Conservation (phyloP, 768 basidiomycete genomes). For the Fistulinella prunicolor region DNA sequence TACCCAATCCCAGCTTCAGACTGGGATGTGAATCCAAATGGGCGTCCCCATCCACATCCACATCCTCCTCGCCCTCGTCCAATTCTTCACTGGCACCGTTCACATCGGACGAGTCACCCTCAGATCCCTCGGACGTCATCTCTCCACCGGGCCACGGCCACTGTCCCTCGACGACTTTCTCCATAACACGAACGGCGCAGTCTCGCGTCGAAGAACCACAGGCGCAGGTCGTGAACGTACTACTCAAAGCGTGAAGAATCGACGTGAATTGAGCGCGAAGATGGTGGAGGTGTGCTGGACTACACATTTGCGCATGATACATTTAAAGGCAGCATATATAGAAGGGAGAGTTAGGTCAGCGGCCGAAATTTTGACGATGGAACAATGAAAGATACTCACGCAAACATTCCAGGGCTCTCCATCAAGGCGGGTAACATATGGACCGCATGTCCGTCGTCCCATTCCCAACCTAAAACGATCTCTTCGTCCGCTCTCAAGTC, state of each 20-base stretch:
- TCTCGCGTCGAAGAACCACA: constrained; percentile 61
- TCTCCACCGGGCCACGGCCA: constrained; percentile 33
- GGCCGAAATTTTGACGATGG: not conserved
- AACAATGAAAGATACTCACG: constrained; percentile 40
- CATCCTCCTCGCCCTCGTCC: constrained; percentile 14
- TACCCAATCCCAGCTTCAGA: constrained; percentile 19
- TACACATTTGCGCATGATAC: constrained; percentile 17
- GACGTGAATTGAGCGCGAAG: constrained; percentile 65
- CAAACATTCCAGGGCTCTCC: constrained; percentile 51
- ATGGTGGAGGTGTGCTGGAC: constrained; percentile 46
- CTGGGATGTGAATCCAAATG: not conserved
- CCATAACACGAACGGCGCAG: constrained; percentile 65
- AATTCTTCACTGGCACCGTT: constrained; percentile 12
- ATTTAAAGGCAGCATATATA: no score
- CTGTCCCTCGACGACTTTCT: constrained; percentile 51
- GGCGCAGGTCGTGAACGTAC: constrained; percentile 73
- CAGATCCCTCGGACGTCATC: constrained; percentile 22
- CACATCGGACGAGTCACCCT: constrained; percentile 17
- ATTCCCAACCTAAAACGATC: constrained; percentile 91
- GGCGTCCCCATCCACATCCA: constrained; percentile 28
- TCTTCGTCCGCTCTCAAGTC: constrained; percentile 81
- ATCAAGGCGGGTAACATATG: constrained; percentile 73
- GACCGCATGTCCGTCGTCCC: constrained; percentile 89
- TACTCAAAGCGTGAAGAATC: constrained; percentile 65
- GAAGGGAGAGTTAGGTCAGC: constrained; percentile 9